Evolutionary conservation across 176 grass and related monocot genomes (phyloP).

Genomic region (Bolboschoenus planiculmis): DNA sequence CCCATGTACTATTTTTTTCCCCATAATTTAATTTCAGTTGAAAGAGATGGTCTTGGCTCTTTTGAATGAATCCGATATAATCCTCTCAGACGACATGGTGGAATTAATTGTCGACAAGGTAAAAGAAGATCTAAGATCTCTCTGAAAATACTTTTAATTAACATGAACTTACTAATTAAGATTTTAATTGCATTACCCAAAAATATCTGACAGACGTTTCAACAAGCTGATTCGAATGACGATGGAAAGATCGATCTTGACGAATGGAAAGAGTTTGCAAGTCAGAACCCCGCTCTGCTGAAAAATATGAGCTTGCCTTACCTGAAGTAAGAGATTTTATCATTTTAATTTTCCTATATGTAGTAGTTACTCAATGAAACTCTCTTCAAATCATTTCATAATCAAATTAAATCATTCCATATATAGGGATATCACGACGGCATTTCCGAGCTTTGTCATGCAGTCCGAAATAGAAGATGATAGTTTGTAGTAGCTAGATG

Average conservation of each 20-base stretch:
- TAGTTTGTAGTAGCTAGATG: conserved; percentile 37
- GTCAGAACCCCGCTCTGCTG: conserved; percentile 45
- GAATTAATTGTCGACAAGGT: conserved; percentile 80
- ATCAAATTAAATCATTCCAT: neutral
- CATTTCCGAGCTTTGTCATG: conserved; percentile 66
- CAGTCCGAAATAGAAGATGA: conserved; percentile 40
- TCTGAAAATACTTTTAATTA: conserved; percentile 11
- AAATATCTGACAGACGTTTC: conserved; percentile 45
- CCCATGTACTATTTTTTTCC: neutral
- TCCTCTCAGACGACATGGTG: conserved; percentile 69
- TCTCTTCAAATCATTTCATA: neutral
- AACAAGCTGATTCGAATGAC: conserved; percentile 46
- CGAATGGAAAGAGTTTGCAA: conserved; percentile 52
- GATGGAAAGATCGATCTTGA: conserved; percentile 68
- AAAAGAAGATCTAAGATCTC: neutral
- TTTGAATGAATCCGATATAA: conserved; percentile 64
- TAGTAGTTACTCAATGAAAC: neutral
- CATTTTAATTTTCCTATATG: neutral
- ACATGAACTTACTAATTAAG: neutral
- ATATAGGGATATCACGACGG: conserved; percentile 68
- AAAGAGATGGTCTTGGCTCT: conserved; percentile 90
- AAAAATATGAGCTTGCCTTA: conserved; percentile 84
- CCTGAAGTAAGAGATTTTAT: conserved; percentile 40
- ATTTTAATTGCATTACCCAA: neutral
- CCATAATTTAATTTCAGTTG: conserved; percentile 44